Conservation (phyloP, 139 green algal species). For the Micractinium conductrix region DNA sequence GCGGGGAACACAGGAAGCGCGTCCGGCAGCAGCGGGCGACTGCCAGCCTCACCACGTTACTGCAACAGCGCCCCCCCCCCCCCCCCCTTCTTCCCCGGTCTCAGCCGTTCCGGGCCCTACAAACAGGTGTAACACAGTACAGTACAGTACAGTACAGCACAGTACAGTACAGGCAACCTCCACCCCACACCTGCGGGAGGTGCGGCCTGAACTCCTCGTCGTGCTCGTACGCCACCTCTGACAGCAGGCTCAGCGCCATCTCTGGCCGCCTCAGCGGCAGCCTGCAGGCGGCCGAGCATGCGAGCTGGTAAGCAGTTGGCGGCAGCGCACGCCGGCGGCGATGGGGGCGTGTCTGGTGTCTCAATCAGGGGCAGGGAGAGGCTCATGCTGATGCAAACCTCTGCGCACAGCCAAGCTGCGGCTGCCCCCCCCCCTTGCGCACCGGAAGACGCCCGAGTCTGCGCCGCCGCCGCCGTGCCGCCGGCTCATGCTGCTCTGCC, state of each 20-base stretch:
- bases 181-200: conserved; percentile 63
- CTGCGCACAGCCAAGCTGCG: background rate
- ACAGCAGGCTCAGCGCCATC: conserved; percentile 88
- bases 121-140: no score
- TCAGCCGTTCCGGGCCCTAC: no score
- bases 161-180: no score
- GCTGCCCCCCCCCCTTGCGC: background rate
- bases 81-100: no score
- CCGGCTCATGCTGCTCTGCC: conserved; percentile 29
- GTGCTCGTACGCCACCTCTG: conserved; percentile 92
- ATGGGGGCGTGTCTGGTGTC: background rate
- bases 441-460: background rate
- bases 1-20: background rate
- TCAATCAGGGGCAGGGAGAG: background rate
- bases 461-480: background rate
- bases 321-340: no score
- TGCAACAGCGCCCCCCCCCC: no score
- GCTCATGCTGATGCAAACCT: background rate
- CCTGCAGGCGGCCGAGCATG: conserved; percentile 1
- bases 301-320: no score
- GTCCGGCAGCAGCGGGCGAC: background rate
- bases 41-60: no score
- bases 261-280: conserved; percentile 74
- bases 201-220: conserved; percentile 86
- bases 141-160: no score